Conservation (phyloP, 2,329 filamentous ascomycete species). For the Fusarium praegraminearum region DNA sequence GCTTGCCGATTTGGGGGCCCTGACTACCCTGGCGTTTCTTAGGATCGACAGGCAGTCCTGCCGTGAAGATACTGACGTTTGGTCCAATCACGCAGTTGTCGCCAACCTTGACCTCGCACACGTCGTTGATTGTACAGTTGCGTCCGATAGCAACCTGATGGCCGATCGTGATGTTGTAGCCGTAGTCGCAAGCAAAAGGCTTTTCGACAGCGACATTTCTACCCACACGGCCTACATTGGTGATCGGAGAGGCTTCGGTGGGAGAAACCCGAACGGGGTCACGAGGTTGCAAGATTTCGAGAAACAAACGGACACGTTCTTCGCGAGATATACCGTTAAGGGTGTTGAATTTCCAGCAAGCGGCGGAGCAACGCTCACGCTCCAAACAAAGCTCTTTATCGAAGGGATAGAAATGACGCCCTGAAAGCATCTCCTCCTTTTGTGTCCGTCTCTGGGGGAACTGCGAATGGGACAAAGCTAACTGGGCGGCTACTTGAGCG, state of each 20-base stretch:
- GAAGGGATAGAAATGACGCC: slow-evolving; percentile 82
- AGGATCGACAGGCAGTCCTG: slow-evolving; percentile 78
- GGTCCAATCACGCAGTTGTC: slow-evolving; percentile 82
- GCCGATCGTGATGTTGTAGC: slow-evolving; percentile 92
- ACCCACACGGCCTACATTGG: slow-evolving; percentile 74
- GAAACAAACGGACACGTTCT: slow-evolving; percentile 77
- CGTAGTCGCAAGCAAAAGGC: slow-evolving; percentile 93
- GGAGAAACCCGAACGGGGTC: slow-evolving; percentile 69
- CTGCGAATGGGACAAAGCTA: slow-evolving; percentile 68
- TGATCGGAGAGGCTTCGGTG: slow-evolving; percentile 63
- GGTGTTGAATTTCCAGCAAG: slow-evolving; percentile 89
- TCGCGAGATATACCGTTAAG: slow-evolving; percentile 74
- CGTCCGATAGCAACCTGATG: slow-evolving; percentile 86
- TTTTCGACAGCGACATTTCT: slow-evolving; percentile 82
- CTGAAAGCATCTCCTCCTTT: slow-evolving; percentile 90
- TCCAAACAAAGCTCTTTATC: slow-evolving; percentile 83
- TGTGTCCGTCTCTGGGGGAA: slow-evolving; percentile 69
- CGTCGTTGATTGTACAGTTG: slow-evolving; percentile 87
- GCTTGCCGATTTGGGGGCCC: slow-evolving; percentile 76
- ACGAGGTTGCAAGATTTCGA: slow-evolving; percentile 75
- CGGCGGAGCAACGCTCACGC: slow-evolving; percentile 84
- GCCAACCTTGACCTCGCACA: slow-evolving; percentile 85
- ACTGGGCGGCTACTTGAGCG: slow-evolving; percentile 68
- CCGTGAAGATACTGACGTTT: slow-evolving; percentile 87
- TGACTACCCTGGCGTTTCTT: slow-evolving; percentile 79